These are phyloP conservation scores for Trapa incisa DNA, from an alignment of 345 rosid species.

Conservation along the genomic window DNA sequence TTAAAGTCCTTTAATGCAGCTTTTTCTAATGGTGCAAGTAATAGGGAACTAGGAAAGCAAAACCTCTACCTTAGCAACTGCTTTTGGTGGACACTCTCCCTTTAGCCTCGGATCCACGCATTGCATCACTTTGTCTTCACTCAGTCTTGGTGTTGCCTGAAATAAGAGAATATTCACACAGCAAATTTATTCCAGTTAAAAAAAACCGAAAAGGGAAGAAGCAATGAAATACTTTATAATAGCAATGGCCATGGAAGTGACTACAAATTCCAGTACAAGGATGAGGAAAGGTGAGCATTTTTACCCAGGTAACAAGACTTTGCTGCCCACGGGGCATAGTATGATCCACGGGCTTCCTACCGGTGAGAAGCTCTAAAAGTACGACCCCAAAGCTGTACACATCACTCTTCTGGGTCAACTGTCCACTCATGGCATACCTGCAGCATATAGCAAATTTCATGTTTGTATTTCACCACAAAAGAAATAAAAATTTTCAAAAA, in stretches of 20 bases:
- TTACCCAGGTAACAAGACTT: conserved; percentile 93
- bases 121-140: conserved; percentile 96
- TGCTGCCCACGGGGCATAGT: conserved; percentile 99
- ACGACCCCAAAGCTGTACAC: conserved; percentile 97
- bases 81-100: conserved; percentile 90
- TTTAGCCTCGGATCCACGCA: conserved; percentile 97
- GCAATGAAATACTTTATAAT: not conserved
- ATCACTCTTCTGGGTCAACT: conserved; percentile 93
- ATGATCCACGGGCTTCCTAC: conserved; percentile 98
- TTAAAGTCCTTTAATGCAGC: not conserved
- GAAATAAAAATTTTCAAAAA: not conserved
- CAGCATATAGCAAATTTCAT: conserved; percentile 5
- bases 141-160: conserved; percentile 93
- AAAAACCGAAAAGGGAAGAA: not conserved
- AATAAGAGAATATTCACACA: not conserved
- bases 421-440: conserved; percentile 99
- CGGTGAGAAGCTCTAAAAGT: conserved; percentile 85
- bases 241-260: not conserved
- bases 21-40: not conserved
- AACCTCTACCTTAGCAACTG: conserved; percentile 71
- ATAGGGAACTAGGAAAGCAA: not conserved
- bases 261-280: not conserved
- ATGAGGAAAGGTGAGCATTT: conserved; percentile 5
- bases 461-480: not conserved
- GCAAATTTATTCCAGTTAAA: not conserved